These are phyloP conservation scores for Bombardia bombarda DNA, from an alignment of 495 filamentous ascomycete species.

Conservation along the genomic window DNA sequence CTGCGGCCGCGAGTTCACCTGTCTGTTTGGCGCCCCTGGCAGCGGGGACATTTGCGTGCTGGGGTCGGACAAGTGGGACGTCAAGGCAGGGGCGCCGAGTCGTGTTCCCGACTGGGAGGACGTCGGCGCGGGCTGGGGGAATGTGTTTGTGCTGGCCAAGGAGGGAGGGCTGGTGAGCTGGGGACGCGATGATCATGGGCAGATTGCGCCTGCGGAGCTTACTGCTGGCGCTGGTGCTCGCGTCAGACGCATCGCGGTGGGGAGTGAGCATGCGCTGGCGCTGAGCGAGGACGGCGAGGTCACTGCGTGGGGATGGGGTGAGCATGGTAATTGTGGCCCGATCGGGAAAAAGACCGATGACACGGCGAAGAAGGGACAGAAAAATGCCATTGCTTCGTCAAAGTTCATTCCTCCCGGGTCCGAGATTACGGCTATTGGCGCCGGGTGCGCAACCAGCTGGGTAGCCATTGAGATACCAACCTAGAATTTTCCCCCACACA, in stretches of 20 bases:
- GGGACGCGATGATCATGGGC: slow-evolving; percentile 79
- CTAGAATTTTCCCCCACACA: no score
- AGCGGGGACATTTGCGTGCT: slow-evolving; percentile 52
- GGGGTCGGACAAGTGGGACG: slow-evolving; percentile 62
- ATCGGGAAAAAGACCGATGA: slow-evolving; percentile 52
- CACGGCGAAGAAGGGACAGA: slow-evolving; percentile 54
- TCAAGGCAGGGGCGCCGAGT: slow-evolving; percentile 37
- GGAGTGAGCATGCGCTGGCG: slow-evolving; percentile 80
- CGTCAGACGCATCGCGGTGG: slow-evolving; percentile 56
- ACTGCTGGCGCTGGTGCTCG: no score
- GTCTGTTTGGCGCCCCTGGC: slow-evolving; percentile 46
- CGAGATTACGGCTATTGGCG: slow-evolving; percentile 52
- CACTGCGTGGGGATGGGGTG: slow-evolving; percentile 87
- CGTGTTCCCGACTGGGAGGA: slow-evolving; percentile 42
- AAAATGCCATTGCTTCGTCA: slow-evolving; percentile 51
- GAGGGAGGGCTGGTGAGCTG: slow-evolving; percentile 51
- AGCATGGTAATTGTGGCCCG: slow-evolving; percentile 92
- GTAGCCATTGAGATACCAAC: slow-evolving; percentile 37
- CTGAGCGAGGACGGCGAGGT: slow-evolving; percentile 53
- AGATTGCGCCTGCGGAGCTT: slow-evolving; percentile 56
- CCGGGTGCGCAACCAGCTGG: slow-evolving; percentile 89
- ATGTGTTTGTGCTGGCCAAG: slow-evolving; percentile 58
- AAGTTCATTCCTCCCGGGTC: slow-evolving; percentile 34
- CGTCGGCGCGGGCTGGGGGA: slow-evolving; percentile 73
- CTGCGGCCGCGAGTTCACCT: slow-evolving; percentile 80